A percentile compares a stretch with the other conserved stretches of the same genome.
Conservation (phyloP, 345 rosid species). For the Populus ilicifolia region DNA sequence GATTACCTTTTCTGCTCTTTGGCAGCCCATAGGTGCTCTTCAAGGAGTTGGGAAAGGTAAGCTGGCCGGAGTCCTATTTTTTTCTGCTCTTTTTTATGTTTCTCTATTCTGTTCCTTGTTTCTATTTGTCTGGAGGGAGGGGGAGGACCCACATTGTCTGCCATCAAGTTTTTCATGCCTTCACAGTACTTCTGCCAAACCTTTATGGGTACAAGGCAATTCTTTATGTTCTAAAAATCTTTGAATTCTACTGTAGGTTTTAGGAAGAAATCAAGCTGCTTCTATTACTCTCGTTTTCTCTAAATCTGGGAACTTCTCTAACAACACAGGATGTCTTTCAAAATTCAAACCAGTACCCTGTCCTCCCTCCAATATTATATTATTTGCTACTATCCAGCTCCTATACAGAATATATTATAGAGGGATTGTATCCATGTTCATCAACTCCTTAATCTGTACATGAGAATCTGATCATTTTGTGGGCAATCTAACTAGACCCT, state of each 20-base stretch:
- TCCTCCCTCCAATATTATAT: background rate
- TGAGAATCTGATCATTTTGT: background rate
- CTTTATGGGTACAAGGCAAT: background rate
- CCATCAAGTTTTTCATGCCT: background rate
- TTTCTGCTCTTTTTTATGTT: background rate
- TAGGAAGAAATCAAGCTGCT: too few species aligned
- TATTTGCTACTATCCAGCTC: background rate
- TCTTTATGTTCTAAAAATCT: background rate
- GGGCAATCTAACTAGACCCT: background rate
- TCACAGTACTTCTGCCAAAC: background rate
- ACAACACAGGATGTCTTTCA: background rate
- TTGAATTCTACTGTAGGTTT: too few species aligned
- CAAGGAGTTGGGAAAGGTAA: conserved; percentile 97
- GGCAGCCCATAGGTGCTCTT: conserved; percentile 96
- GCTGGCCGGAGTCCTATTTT: conserved; percentile 7
- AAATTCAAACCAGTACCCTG: background rate
- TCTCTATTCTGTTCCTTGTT: background rate
- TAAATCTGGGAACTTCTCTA: background rate
- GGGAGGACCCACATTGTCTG: background rate
- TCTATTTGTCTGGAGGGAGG: background rate
- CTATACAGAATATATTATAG: background rate
- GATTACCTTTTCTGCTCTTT: conserved; percentile 95
- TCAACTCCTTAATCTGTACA: background rate
- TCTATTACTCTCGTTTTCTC: background rate
- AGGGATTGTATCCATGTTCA: background rate